A percentile compares a stretch with the other conserved stretches of the same genome.
These are phyloP conservation scores for Pichia thaimueangensis DNA, from an alignment of 805 yeast genomes.

Conservation along the genomic window DNA sequence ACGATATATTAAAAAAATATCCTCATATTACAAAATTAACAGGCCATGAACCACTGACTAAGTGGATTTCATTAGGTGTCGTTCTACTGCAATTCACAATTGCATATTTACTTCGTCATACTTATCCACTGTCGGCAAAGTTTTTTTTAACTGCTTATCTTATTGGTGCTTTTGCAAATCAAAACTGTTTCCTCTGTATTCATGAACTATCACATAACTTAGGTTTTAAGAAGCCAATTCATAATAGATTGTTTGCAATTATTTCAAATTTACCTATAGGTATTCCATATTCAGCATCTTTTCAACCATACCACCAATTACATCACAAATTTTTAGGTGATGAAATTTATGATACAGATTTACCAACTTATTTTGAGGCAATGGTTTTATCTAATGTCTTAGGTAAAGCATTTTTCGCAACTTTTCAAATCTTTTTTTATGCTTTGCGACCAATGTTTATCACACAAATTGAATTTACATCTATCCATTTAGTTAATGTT, in stretches of 20 bases:
- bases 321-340: slow-evolving; percentile 92
- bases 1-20: slow-evolving; percentile 62
- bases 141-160: slow-evolving; percentile 64
- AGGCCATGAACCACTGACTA: slow-evolving; percentile 83
- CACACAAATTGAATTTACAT: slow-evolving; percentile 67
- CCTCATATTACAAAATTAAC: slow-evolving; percentile 76
- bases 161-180: slow-evolving; percentile 81
- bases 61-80: slow-evolving; percentile 62
- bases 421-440: slow-evolving; percentile 82
- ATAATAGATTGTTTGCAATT: slow-evolving; percentile 72
- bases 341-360: slow-evolving; percentile 74
- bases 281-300: slow-evolving; percentile 80
- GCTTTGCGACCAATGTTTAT: slow-evolving; percentile 88
- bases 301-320: slow-evolving; percentile 85
- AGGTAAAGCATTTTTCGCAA: slow-evolving; percentile 87
- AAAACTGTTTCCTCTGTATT: slow-evolving; percentile 78
- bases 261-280: slow-evolving; percentile 83
- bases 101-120: slow-evolving; percentile 57
- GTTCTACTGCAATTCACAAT: slow-evolving; percentile 59
- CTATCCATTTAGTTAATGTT: slow-evolving; percentile 66
- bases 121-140: slow-evolving; percentile 43
- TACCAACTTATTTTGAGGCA: slow-evolving; percentile 80
- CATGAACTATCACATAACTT: slow-evolving; percentile 86
- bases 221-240: slow-evolving; percentile 70
- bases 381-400: slow-evolving; percentile 63